Base-by-base conservation (phyloP, 1,139 yeast species). In the Blastobotrys ciferrii region DNA sequence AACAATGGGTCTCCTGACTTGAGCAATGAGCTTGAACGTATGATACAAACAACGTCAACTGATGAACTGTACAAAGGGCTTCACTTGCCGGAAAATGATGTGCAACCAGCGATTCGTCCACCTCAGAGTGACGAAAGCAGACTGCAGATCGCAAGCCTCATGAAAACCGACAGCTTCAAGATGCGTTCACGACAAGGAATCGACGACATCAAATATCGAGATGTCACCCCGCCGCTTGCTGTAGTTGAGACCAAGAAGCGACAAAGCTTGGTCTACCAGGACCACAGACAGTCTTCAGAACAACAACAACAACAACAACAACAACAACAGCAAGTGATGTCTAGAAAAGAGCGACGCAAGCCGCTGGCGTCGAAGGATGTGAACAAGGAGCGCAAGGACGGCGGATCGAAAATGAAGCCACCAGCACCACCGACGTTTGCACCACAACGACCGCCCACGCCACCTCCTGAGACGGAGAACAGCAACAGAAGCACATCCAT, bases 11-110 rank as follows among this genome's bases (percentile, higher is more conserved):
- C 73, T 52, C 74, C 78, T 1, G 70, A 70, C 32, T 71, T 75
- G 14, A 68, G 77, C 0, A 72, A 69, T 46, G 76, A 71, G 37
- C 56, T 75, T 42, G 75, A 74, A 45, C 63, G 63, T 42, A 57
- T 75, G 18, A 63, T 72, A 11, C 40, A 36, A n/a, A 36, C 40
- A 7, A 23, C 18, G 11, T 36, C 40, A 4, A 36, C 40, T n/a
- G 42, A 36, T 9, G 43, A 40, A 4, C 43, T 40, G 3, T 38
- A 17, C 47, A 44, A 44, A 36, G 31, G 36, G 11, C 36, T 40
- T 6, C 19, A 36, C 7, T 23, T 17, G 18, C 40, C 40, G n/a
- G 19, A 33, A 6, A 25, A 7, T 31, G 14, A n/a, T n/a, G 4
- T 5, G 7, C 3, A 11, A 7, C 40, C 12, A 3, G 11, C 28